Percentiles rank a stretch among this genome's conserved stretches.
Conservation (phyloP, 768 basidiomycete species). For the Collybia nuda region DNA sequence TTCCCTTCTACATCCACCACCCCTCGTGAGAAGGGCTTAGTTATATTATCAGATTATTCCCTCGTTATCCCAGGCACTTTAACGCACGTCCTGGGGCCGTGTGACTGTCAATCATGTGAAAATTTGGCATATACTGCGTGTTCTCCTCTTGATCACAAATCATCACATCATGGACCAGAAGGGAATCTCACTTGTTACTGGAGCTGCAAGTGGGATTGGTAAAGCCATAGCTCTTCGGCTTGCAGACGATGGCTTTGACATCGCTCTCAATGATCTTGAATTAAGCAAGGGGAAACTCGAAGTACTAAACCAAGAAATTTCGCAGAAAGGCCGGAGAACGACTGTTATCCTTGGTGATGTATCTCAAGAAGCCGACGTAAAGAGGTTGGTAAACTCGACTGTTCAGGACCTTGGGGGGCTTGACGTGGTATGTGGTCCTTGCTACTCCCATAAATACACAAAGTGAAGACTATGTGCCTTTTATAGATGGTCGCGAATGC, state of each 20-base stretch:
- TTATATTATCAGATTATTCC: neutral
- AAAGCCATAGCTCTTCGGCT: slow-evolving; percentile 37
- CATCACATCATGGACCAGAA: slow-evolving; percentile 2
- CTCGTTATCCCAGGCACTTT: neutral
- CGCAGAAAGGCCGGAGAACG: slow-evolving; percentile 1
- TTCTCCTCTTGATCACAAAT: neutral
- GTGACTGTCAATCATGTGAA: too few species aligned
- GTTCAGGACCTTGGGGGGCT: slow-evolving; percentile 3
- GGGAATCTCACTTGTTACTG: slow-evolving; percentile 38
- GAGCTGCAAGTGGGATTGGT: slow-evolving; percentile 41
- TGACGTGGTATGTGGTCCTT: slow-evolving; percentile 2
- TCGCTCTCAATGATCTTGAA: slow-evolving; percentile 33
- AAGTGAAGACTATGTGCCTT: too few species aligned
- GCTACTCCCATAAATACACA: too few species aligned
- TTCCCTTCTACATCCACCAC: neutral
- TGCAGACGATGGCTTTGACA: slow-evolving; percentile 35
- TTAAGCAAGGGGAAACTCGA: neutral
- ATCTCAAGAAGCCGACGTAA: slow-evolving; percentile 5
- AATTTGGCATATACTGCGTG: too few species aligned
- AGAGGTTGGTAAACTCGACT: neutral
- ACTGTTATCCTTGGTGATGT: slow-evolving; percentile 6
- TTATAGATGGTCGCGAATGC: neutral
- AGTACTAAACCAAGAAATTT: too few species aligned
- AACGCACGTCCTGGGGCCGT: slow-evolving; percentile 1
- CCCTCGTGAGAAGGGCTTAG: neutral